These are phyloP conservation scores for Pulveroboletus sp. DNA, from an alignment of 768 basidiomycete species.

Conservation along the genomic window DNA sequence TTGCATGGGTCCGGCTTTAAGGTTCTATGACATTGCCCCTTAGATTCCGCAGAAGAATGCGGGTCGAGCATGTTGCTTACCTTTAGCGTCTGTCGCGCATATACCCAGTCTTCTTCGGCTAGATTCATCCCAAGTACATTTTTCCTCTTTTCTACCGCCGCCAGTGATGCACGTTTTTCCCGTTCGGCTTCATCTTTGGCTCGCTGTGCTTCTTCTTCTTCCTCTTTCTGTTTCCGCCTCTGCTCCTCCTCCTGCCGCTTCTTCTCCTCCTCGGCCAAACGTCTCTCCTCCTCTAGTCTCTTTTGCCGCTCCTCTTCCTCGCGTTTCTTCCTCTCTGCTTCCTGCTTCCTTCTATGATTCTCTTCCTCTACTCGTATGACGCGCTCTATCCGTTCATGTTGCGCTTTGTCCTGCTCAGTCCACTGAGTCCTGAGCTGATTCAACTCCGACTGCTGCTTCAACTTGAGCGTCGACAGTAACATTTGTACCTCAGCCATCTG, in stretches of 20 bases:
- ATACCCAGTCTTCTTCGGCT: conserved; percentile 61
- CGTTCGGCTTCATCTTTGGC: conserved; percentile 33
- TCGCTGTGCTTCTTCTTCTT: conserved; percentile 29
- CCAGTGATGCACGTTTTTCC: conserved; percentile 35
- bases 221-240: conserved; percentile 33
- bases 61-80: conserved; percentile 35
- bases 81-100: conserved; percentile 50
- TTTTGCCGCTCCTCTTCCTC: conserved; percentile 47
- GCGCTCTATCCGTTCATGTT: conserved; percentile 58
- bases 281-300: conserved; percentile 47
- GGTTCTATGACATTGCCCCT: conserved; percentile 36
- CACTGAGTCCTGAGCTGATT: conserved; percentile 41
- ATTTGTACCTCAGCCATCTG: conserved; percentile 51
- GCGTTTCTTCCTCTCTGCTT: conserved; percentile 50
- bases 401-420: conserved; percentile 40
- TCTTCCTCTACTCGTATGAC: conserved; percentile 64
- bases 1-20: conserved; percentile 64
- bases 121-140: conserved; percentile 48
- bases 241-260: conserved; percentile 41
- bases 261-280: conserved; percentile 42
- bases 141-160: conserved; percentile 38
- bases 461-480: conserved; percentile 40
- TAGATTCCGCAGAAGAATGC: conserved; percentile 21
- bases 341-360: conserved; percentile 46
- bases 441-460: conserved; percentile 46